These are phyloP conservation scores for Cladosporium cucumerinum DNA, from an alignment of 2,329 filamentous ascomycete genomes.

Conservation along the genomic window DNA sequence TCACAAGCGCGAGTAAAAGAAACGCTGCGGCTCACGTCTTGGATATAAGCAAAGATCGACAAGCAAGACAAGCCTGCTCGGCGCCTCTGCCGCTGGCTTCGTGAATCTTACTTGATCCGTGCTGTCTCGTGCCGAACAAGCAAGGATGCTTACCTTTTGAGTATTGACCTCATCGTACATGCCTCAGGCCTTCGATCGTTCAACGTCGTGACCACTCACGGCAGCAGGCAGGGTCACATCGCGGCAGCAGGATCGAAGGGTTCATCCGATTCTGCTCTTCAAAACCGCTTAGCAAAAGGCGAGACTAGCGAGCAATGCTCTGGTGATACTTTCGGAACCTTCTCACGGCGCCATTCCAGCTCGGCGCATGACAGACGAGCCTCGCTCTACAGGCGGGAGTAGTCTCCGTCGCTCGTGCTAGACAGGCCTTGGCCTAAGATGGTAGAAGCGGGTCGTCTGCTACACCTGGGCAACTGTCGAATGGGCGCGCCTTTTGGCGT, in stretches of 20 bases:
- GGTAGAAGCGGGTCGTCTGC: not conserved
- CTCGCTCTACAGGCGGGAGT: not conserved
- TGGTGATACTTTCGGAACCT: not conserved
- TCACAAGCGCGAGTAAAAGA: not conserved
- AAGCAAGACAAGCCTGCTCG: not conserved
- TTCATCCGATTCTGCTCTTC: not conserved
- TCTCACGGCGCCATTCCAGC: not conserved
- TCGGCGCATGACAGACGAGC: slow-evolving; percentile 1
- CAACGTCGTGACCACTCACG: slow-evolving; percentile 1
- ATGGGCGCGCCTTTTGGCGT: not conserved
- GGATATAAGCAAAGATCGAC: not conserved
- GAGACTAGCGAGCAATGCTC: not conserved
- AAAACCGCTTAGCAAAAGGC: not conserved
- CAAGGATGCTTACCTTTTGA: no score
- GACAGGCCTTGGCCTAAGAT: not conserved
- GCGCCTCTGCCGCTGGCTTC: not conserved
- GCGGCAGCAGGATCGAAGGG: not conserved
- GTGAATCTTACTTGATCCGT: not conserved
- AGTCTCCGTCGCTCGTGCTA: not conserved
- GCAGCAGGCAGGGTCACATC: slow-evolving; percentile 1
- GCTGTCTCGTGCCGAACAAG: no score
- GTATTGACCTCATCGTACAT: not conserved
- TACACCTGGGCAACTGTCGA: not conserved
- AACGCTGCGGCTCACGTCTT: not conserved
- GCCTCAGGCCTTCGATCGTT: not conserved